Base-by-base conservation (phyloP, 164 flowering plant genomes). In the Protea cynaroides region DNA sequence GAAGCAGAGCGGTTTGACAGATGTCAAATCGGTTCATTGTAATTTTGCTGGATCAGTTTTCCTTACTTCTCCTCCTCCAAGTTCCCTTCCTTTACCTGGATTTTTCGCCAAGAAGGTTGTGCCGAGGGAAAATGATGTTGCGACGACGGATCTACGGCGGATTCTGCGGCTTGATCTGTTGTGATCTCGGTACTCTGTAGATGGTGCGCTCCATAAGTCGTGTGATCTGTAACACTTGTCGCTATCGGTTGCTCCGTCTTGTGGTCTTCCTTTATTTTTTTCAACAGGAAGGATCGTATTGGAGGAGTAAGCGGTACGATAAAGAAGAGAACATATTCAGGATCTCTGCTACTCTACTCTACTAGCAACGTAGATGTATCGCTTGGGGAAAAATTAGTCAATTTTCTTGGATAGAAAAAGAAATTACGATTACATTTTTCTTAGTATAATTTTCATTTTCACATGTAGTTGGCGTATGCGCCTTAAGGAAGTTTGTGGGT, bases 61-160 rank as follows among this genome's bases (percentile, higher is more conserved):
- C 19, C 14, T 21, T 21, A 19, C 63, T 13, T 66, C 69, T 8
- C 69, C 69, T 10, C 60, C 69, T 36, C 69, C 69, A 21, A 66
- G 69, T 19, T 66, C 69, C 19, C 63, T 66, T 6, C 69, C 69
- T 19, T 51, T 66, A 8, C 69, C 69, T 29, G 63, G 63, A 2
- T 64, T 64, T 15, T 66, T 59, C 47, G 8, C 57, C 37, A 66
- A 49, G 29, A 59, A 58, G 34, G n/a, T 0, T 17, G 43, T 1
- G 6, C 23, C 6, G 19, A 63, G 17, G 10, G 49, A 51, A 19
- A 59, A 59, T 18, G 68, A 65, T 18, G 40, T 11, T n/a, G 68
- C 68, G 4, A 57, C 68, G 18, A 47, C 23, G 37, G 69, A 66
- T 58, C 56, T 66, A 5, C 62, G 63, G 13, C 56, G 69, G 11